Conservation (phyloP, 352 stramenopile genomes). For the Globisporangium paroecandrum region DNA sequence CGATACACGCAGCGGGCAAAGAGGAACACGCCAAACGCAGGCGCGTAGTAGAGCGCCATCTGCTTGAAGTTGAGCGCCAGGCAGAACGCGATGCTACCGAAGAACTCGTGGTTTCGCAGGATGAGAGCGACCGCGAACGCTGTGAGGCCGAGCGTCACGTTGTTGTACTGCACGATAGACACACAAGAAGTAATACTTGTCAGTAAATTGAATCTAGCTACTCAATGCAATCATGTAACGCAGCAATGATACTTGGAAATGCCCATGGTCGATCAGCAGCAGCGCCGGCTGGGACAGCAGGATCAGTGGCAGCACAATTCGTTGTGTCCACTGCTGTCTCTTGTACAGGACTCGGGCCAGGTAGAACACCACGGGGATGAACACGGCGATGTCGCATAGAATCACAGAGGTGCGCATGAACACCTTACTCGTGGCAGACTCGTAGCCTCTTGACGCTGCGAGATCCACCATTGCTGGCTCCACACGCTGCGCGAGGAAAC, state of each 20-base stretch:
- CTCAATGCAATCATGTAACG: no score
- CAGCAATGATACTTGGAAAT: slow-evolving; percentile 90
- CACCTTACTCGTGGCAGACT: slow-evolving; percentile 79
- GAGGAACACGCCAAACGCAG: slow-evolving; percentile 92
- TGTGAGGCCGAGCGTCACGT: slow-evolving; percentile 94
- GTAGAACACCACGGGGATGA: slow-evolving; percentile 65
- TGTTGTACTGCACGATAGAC: slow-evolving; percentile 89
- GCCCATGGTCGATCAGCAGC: slow-evolving; percentile 97
- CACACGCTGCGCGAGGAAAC: slow-evolving; percentile 63
- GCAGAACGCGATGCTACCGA: slow-evolving; percentile 86
- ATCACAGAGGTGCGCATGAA: slow-evolving; percentile 94
- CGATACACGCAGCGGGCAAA: slow-evolving; percentile 84
- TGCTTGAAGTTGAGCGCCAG: slow-evolving; percentile 99
- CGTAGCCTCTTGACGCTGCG: slow-evolving; percentile 74
- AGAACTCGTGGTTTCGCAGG: slow-evolving; percentile 68
- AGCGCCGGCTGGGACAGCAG: slow-evolving; percentile 86
- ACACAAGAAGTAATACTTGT: not conserved
- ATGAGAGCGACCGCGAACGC: slow-evolving; percentile 68
- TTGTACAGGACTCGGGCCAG: slow-evolving; percentile 47
- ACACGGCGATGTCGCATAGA: slow-evolving; percentile 90
- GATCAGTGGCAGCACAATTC: slow-evolving; percentile 59
- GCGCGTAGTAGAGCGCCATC: slow-evolving; percentile 98
- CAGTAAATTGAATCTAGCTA: not conserved
- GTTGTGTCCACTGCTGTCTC: slow-evolving; percentile 43
- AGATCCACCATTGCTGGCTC: slow-evolving; percentile 88